These are phyloP conservation scores for Coniochaeta prunicola DNA, from an alignment of 2,329 filamentous ascomycete species.

Conservation along the genomic window DNA sequence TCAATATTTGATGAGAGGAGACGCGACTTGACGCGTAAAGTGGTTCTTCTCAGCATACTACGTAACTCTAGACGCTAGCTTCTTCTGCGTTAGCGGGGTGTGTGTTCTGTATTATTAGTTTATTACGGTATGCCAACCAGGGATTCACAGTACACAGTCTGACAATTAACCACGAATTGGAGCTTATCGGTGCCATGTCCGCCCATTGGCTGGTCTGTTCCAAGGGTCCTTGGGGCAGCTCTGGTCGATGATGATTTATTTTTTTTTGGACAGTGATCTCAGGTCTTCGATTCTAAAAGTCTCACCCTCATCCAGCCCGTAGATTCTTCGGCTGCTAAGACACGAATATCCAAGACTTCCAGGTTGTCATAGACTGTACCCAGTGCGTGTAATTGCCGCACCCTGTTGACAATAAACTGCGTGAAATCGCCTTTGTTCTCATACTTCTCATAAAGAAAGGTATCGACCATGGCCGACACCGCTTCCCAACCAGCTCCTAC, in stretches of 20 bases:
- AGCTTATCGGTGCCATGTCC: not conserved
- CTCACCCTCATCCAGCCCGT: too few species aligned
- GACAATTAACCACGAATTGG: not conserved
- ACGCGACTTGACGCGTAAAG: slow-evolving; percentile 13
- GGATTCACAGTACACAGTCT: too few species aligned
- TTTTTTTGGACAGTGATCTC: not conserved
- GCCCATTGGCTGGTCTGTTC: not conserved
- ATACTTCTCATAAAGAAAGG: not conserved
- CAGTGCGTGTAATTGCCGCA: too few species aligned
- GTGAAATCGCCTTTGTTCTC: not conserved
- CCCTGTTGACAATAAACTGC: too few species aligned
- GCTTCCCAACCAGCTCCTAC: not conserved
- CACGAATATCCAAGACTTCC: too few species aligned
- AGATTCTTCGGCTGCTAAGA: too few species aligned
- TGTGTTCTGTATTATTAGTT: too few species aligned
- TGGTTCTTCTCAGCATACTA: not conserved
- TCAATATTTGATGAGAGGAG: not conserved
- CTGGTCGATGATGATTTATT: not conserved
- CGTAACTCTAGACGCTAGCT: too few species aligned
- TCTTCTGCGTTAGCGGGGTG: too few species aligned
- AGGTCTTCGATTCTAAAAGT: too few species aligned
- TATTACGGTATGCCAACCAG: too few species aligned
- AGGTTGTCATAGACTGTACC: too few species aligned
- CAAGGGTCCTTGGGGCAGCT: not conserved
- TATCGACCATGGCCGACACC: not conserved